These are phyloP conservation scores for Auxenochlorella pyrenoidosa DNA, from an alignment of 139 green algal species.

Conservation along the genomic window DNA sequence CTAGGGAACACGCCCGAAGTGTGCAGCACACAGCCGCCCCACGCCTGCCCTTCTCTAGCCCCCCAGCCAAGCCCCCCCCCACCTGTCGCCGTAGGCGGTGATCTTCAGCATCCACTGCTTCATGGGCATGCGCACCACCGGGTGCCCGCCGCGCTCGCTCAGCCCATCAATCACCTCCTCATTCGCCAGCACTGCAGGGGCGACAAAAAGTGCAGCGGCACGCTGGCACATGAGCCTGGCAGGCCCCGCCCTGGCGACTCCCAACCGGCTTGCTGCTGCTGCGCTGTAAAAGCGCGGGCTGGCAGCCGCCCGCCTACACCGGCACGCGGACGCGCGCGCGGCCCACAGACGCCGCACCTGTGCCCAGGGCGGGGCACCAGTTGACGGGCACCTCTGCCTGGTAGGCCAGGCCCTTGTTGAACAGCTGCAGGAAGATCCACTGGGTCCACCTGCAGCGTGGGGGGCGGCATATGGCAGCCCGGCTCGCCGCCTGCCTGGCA, in stretches of 20 bases:
- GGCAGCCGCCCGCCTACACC: too few relatives aligned
- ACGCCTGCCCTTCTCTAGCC: too few relatives aligned
- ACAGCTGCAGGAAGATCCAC: slow-evolving; percentile 99
- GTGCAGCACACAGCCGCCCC: too few relatives aligned
- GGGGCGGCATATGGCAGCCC: too few relatives aligned
- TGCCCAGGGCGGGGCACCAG: slow-evolving; percentile 95
- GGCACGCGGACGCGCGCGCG: too few relatives aligned
- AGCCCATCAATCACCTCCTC: slow-evolving; percentile 96
- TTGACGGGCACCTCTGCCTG: slow-evolving; percentile 99
- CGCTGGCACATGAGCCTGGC: not conserved
- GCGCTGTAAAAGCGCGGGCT: too few relatives aligned
- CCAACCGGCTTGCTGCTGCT: too few relatives aligned
- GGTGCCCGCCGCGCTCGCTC: slow-evolving; percentile 91
- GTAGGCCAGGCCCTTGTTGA: slow-evolving; percentile 94
- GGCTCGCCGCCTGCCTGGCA: too few relatives aligned
- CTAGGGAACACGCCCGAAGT: too few relatives aligned
- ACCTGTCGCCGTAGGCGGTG: slow-evolving; percentile 93
- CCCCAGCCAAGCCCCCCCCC: not conserved
- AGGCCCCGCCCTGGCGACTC: too few relatives aligned
- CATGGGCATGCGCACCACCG: slow-evolving; percentile 97
- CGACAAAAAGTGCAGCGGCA: not conserved
- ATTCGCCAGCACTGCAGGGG: slow-evolving; percentile 68
- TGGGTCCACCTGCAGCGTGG: slow-evolving; percentile 92
- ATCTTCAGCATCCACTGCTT: slow-evolving; percentile 99
- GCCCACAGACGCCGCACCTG: not conserved